These are phyloP conservation scores for Leccinum disarticulatum DNA, from an alignment of 768 basidiomycete species.

Conservation along the genomic window DNA sequence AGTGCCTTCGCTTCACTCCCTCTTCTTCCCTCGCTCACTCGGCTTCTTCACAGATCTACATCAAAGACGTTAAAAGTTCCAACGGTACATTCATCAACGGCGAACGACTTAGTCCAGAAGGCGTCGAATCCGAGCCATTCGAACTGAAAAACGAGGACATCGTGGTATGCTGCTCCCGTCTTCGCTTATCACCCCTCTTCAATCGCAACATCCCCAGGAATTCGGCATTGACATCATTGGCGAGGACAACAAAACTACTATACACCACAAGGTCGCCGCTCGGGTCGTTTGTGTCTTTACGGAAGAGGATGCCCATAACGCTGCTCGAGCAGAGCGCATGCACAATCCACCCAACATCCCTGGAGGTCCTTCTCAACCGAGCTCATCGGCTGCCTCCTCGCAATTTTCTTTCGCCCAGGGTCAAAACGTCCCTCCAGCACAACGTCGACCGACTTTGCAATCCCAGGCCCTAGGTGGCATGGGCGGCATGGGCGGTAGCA, in stretches of 20 bases:
- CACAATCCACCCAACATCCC: constrained; percentile 40
- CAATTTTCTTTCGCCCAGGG: constrained; percentile 45
- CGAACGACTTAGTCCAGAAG: constrained; percentile 86
- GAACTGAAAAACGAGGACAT: constrained; percentile 95
- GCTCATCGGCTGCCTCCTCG: constrained; percentile 22
- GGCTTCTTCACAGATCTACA: constrained; percentile 68
- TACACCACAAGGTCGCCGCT: constrained; percentile 98
- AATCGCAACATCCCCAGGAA: constrained; percentile 55
- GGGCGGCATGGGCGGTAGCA: constrained; percentile 74
- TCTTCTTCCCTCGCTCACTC: constrained; percentile 12
- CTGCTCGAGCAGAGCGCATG: constrained; percentile 68
- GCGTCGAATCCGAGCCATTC: constrained; percentile 87
- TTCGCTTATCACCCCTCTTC: constrained; percentile 6
- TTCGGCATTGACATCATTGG: constrained; percentile 99
- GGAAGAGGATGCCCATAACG: constrained; percentile 79
- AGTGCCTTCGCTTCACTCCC: constrained; percentile 42
- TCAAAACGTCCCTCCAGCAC: constrained; percentile 35
- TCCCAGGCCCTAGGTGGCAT: constrained; percentile 65
- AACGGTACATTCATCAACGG: constrained; percentile 99
- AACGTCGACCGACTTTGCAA: constrained; percentile 57
- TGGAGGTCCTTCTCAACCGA: constrained; percentile 38
- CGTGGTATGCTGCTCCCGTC: constrained; percentile 62
- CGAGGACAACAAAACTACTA: constrained; percentile 96
- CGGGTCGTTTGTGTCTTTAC: constrained; percentile 87
- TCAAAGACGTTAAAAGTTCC: constrained; percentile 97